Percentiles rank a stretch among this genome's conserved stretches.
phyloP scores from a whole-genome alignment of 495 filamentous ascomycete genomes.

The Amniculicola lignicola region DNA sequence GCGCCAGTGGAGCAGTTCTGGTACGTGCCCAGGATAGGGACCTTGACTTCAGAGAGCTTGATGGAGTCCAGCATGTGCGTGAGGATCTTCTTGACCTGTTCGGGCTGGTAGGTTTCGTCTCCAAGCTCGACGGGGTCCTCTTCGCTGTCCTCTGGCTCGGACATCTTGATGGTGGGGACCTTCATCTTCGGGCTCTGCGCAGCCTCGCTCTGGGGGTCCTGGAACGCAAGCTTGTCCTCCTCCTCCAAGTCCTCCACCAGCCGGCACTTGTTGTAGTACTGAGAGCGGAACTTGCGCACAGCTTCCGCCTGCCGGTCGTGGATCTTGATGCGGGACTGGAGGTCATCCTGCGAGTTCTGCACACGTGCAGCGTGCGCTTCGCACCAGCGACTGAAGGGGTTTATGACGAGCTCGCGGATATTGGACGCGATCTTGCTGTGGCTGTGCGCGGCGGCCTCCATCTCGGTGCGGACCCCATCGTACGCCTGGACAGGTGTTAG shows the following conservation, averaged over 20 bases:
- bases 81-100: conserved; percentile 86
- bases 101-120: conserved; percentile 75
- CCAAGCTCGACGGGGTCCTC: conserved; percentile 89
- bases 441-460: conserved; percentile 84
- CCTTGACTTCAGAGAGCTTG: conserved; percentile 83
- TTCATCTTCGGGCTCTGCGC: conserved; percentile 61
- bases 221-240: conserved; percentile 96
- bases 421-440: conserved; percentile 94
- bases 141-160: conserved; percentile 51
- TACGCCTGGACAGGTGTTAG: conserved; percentile 65
- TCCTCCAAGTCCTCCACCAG: conserved; percentile 95
- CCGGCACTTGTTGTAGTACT: conserved; percentile 98
- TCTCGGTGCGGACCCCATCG: conserved; percentile 90
- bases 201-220: conserved; percentile 62
- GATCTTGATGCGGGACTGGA: conserved; percentile 82
- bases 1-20: conserved; percentile 84
- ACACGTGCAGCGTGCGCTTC: conserved; percentile 88
- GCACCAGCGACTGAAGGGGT: conserved; percentile 91
- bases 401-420: conserved; percentile 91
- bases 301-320: conserved; percentile 88
- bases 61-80: conserved; percentile 82
- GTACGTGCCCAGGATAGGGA: conserved; percentile 92
- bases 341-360: conserved; percentile 88
- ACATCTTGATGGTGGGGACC: conserved; percentile 49
- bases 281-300: conserved; percentile 87